phyloP scores from a whole-genome alignment of 2,329 filamentous ascomycete genomes.

The Thyridium curvatum region DNA sequence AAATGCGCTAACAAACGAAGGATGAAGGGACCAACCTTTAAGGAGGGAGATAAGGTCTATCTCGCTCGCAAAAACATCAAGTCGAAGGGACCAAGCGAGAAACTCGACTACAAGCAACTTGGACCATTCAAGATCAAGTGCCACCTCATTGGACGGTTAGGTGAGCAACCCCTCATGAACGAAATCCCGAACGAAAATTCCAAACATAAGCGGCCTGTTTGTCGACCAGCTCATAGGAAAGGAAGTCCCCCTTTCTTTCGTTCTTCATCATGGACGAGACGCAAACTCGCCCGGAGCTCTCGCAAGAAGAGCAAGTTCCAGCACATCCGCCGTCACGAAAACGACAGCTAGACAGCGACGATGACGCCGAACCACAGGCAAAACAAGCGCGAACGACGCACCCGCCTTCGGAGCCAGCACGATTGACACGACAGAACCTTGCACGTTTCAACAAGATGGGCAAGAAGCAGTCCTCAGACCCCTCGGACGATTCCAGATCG shows the following conservation, averaged over 20 bases:
- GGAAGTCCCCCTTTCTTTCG: slow-evolving; percentile 1
- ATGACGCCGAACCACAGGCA: slow-evolving; percentile 1
- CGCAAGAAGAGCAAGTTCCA: slow-evolving; percentile 4
- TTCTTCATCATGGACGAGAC: slow-evolving; percentile 3
- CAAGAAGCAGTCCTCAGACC: slow-evolving; percentile 1
- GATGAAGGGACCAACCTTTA: no score
- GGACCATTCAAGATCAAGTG: no score
- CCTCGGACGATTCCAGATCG: neutral
- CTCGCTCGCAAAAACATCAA: no score
- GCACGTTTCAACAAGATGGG: slow-evolving; percentile 5
- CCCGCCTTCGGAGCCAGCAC: neutral
- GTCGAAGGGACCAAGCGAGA: no score
- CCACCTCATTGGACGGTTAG: no score
- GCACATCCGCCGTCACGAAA: slow-evolving; percentile 1
- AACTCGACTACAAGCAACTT: no score
- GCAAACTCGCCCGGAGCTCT: slow-evolving; percentile 2
- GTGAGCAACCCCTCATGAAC: no score
- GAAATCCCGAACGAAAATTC: no score
- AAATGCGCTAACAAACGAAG: no score
- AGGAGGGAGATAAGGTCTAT: no score
- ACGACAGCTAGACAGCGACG: slow-evolving; percentile 2
- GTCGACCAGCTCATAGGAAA: no score
- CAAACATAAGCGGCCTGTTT: no score
- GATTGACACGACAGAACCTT: slow-evolving; percentile 5
- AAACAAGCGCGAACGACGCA: slow-evolving; percentile 1